Evolutionary conservation across 148 eudicot genomes (phyloP).

Genomic region (Nepenthes mirabilis): DNA sequence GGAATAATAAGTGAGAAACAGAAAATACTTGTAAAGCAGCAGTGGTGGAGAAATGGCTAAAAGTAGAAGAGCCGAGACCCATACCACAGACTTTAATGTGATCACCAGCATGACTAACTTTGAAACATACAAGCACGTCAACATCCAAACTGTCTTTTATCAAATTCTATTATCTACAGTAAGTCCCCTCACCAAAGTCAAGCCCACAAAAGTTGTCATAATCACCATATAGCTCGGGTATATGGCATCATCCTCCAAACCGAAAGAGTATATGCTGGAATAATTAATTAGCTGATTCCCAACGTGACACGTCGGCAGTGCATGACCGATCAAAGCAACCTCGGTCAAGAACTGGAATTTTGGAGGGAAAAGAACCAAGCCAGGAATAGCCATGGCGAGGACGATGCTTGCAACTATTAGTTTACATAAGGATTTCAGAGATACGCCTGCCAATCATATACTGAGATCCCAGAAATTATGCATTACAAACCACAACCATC

Average conservation of each 20-base stretch:
- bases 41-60: conserved; percentile 88
- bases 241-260: conserved; percentile 88
- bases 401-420: conserved; percentile 63
- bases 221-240: conserved; percentile 93
- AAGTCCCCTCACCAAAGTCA: conserved; percentile 81
- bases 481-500: conserved; percentile 87
- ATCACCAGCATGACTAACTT: conserved; percentile 82
- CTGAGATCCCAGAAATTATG: conserved; percentile 96
- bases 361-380: conserved; percentile 76
- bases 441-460: conserved; percentile 96
- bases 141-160: conserved; percentile 69
- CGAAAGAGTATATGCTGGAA: conserved; percentile 77
- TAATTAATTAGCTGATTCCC: conserved; percentile 77
- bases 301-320: conserved; percentile 74
- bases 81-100: conserved; percentile 67
- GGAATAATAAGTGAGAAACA: conserved; percentile 1
- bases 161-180: conserved; percentile 64
- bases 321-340: conserved; percentile 69
- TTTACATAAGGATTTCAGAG: conserved; percentile 86
- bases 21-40: conserved; percentile 75
- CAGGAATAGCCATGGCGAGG: conserved; percentile 85
- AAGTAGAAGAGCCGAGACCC: conserved; percentile 83
- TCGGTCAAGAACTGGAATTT: conserved; percentile 67
- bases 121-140: conserved; percentile 75
- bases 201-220: conserved; percentile 69